These are phyloP conservation scores for Boletales sp. DNA, from an alignment of 768 basidiomycete species.

Conservation along the genomic window DNA sequence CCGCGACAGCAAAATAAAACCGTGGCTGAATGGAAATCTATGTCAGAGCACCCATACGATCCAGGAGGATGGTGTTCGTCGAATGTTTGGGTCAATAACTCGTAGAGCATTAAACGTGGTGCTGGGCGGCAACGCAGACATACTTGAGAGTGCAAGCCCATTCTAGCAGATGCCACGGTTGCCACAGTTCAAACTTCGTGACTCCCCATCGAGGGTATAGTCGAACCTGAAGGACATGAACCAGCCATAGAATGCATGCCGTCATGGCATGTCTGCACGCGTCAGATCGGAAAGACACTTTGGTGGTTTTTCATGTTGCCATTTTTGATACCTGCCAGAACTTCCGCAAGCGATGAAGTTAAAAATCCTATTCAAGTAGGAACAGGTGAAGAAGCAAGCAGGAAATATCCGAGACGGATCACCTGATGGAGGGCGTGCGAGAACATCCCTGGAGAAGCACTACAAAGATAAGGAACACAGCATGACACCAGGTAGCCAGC, in stretches of 20 bases:
- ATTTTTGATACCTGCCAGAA: neutral
- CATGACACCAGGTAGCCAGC: neutral
- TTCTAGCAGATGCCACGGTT: too few species aligned
- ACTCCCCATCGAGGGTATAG: neutral
- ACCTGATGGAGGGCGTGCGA: neutral
- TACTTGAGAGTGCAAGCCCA: too few species aligned
- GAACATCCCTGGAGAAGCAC: neutral
- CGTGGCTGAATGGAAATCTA: too few species aligned
- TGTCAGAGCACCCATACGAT: too few species aligned
- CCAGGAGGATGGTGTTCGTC: too few species aligned
- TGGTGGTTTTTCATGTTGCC: neutral
- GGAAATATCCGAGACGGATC: neutral
- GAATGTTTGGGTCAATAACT: too few species aligned
- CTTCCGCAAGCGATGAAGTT: neutral
- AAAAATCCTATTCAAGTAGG: neutral
- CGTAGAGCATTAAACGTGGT: too few species aligned
- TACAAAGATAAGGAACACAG: neutral
- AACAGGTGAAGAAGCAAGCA: neutral
- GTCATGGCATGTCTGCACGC: neutral
- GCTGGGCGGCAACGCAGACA: too few species aligned
- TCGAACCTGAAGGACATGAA: neutral
- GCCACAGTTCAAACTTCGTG: neutral
- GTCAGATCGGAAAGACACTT: neutral
- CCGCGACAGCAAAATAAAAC: too few species aligned
- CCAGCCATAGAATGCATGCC: too few species aligned